A percentile compares a stretch with the other conserved stretches of the same genome.
phyloP scores from a whole-genome alignment of 192 early-diverging fungal species.

The Backusella morwellensis region DNA sequence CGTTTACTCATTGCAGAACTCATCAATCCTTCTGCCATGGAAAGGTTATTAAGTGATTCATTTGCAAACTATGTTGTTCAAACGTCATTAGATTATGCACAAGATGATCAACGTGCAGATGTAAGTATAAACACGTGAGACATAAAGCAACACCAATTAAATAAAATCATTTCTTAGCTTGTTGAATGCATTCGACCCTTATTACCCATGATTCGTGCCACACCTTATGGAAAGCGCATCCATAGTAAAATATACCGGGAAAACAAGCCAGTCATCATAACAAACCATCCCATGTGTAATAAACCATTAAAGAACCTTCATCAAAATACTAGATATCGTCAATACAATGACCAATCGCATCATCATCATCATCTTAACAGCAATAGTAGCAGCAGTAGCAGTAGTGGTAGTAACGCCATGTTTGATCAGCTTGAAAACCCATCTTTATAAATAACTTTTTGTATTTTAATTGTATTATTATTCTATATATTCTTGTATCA shows the following conservation, averaged over 20 bases:
- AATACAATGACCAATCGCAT: not conserved
- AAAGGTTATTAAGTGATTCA: constrained; percentile 81
- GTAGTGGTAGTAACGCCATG: not conserved
- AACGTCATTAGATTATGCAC: constrained; percentile 81
- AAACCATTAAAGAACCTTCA: not conserved
- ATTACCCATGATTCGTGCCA: constrained; percentile 79
- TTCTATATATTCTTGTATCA: not conserved
- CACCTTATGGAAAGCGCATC: constrained; percentile 89
- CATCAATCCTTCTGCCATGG: constrained; percentile 66
- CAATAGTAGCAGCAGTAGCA: not conserved
- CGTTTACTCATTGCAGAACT: constrained; percentile 73
- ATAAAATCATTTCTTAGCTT: constrained; percentile 37
- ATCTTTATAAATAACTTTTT: not conserved
- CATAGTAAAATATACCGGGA: constrained; percentile 62
- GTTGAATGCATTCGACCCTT: constrained; percentile 79
- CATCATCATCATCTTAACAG: not conserved
- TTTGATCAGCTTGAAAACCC: not conserved
- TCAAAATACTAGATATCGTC: not conserved
- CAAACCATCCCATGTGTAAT: not conserved
- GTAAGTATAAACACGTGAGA: constrained; percentile 20
- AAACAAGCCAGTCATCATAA: not conserved
- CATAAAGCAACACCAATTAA: not conserved
- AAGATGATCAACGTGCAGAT: constrained; percentile 64
- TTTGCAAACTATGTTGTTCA: constrained; percentile 93
- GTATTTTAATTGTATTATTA: not conserved